Conservation (phyloP, 176 grass and related monocot genomes). For the Microstegium vimineum region DNA sequence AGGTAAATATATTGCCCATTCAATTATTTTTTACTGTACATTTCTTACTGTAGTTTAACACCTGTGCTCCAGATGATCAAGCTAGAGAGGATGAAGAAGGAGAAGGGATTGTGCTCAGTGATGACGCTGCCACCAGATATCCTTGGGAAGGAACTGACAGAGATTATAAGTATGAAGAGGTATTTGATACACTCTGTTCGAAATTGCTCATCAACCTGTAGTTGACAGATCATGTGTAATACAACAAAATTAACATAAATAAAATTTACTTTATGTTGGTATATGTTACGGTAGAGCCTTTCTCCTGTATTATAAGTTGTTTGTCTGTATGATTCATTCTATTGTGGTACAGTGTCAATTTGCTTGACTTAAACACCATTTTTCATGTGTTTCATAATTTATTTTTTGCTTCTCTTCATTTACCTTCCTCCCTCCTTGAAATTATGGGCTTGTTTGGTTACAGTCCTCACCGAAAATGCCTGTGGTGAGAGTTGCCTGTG, state of each 20-base stretch:
- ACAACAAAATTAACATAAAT: background rate
- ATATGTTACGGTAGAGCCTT: background rate
- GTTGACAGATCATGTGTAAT: background rate
- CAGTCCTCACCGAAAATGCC: no score
- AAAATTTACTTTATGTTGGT: background rate
- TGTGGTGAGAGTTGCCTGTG: background rate
- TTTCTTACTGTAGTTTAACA: background rate
- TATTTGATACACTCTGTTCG: slow-evolving; percentile 20
- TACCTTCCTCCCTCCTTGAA: background rate
- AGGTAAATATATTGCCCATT: slow-evolving; percentile 25
- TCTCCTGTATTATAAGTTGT: background rate
- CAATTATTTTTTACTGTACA: background rate
- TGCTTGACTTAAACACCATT: background rate
- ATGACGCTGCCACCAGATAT: slow-evolving; percentile 30
- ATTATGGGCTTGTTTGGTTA: background rate
- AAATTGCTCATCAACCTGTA: background rate
- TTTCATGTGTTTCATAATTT: slow-evolving; percentile 9
- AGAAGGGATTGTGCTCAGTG: slow-evolving; percentile 67
- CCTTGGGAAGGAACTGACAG: slow-evolving; percentile 94
- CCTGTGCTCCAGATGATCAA: slow-evolving; percentile 61
- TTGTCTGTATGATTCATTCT: background rate
- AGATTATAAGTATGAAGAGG: slow-evolving; percentile 96
- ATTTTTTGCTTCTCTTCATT: background rate
- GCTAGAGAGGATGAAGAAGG: slow-evolving; percentile 74
- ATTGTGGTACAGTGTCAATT: background rate